A percentile compares a stretch with the other conserved stretches of the same genome.
These are phyloP conservation scores for Podospora appendiculata DNA, from an alignment of 495 filamentous ascomycete genomes.

Conservation along the genomic window DNA sequence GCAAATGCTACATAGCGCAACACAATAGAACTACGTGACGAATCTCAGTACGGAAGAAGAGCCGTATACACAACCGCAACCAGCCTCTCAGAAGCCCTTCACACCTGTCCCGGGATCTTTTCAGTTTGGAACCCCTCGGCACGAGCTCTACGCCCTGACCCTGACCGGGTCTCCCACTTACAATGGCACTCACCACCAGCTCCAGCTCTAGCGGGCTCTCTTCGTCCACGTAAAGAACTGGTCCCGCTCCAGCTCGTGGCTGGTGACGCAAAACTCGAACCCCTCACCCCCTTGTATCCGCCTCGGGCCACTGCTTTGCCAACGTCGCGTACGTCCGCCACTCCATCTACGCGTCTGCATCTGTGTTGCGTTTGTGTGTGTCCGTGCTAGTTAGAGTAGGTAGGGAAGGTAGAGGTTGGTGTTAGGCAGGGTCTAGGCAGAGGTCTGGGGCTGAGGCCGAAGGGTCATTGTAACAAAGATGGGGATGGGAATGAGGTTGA, in stretches of 20 bases:
- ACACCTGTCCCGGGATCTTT: slow-evolving; percentile 29
- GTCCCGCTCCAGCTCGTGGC: slow-evolving; percentile 21
- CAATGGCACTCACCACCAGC: slow-evolving; percentile 28
- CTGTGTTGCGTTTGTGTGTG: no score
- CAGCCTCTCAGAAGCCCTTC: slow-evolving; percentile 25
- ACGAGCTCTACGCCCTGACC: slow-evolving; percentile 31
- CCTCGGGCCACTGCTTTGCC: slow-evolving; percentile 30
- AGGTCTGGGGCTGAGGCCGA: no score
- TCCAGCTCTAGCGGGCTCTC: slow-evolving; percentile 20
- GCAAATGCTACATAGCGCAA: not conserved
- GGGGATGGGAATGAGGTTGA: no score
- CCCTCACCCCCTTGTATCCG: not conserved
- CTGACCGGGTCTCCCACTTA: slow-evolving; percentile 31
- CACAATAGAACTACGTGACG: not conserved
- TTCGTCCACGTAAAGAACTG: slow-evolving; percentile 25
- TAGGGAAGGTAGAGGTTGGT: no score
- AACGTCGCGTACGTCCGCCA: slow-evolving; percentile 31
- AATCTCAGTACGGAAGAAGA: slow-evolving; percentile 22
- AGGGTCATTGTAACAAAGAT: no score
- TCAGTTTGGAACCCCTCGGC: slow-evolving; percentile 24
- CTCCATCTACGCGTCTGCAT: slow-evolving; percentile 37
- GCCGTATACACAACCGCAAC: slow-evolving; percentile 21
- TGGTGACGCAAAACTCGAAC: slow-evolving; percentile 22
- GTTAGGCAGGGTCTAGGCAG: not conserved
- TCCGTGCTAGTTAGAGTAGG: not conserved